These are phyloP conservation scores for Trichoderma gamsii DNA, from an alignment of 495 filamentous ascomycete genomes.

Conservation along the genomic window DNA sequence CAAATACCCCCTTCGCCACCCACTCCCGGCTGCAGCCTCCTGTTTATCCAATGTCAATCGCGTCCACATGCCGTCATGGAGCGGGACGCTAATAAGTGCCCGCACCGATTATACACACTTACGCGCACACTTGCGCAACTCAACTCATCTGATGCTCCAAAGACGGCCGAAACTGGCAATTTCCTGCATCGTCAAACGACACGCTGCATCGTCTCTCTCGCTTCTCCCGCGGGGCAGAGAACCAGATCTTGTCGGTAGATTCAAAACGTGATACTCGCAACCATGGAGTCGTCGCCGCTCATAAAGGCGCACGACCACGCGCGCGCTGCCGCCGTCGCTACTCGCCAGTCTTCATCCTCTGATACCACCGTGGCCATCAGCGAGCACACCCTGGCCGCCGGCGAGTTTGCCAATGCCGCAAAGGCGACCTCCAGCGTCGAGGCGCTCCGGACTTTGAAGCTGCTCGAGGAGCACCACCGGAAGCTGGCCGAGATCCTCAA, in stretches of 20 bases:
- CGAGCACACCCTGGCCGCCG: slow-evolving; percentile 84
- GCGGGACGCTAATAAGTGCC: neutral
- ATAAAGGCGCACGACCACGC: slow-evolving; percentile 79
- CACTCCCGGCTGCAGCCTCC: neutral
- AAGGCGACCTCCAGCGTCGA: slow-evolving; percentile 69
- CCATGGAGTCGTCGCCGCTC: slow-evolving; percentile 40
- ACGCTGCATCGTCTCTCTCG: neutral
- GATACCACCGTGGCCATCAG: slow-evolving; percentile 75
- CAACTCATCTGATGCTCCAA: neutral
- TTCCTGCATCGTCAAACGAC: neutral
- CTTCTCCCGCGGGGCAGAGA: neutral
- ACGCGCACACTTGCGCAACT: neutral
- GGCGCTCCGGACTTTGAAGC: slow-evolving; percentile 72
- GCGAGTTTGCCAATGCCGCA: slow-evolving; percentile 79
- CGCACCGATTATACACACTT: neutral
- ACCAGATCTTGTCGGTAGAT: neutral
- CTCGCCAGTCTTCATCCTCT: slow-evolving; percentile 56
- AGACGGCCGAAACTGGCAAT: neutral
- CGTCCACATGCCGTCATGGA: slow-evolving; percentile 3
- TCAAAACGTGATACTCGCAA: slow-evolving; percentile 16
- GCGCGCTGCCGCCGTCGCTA: slow-evolving; percentile 66
- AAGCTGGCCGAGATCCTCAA: slow-evolving; percentile 72
- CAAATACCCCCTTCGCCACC: neutral
- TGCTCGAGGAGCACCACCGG: slow-evolving; percentile 83
- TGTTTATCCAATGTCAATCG: neutral